Evolutionary conservation across 176 grass and related monocot species (phyloP), one percentile per base, ranked within the genome.

Genomic region (Triticum dicoccoides): DNA sequence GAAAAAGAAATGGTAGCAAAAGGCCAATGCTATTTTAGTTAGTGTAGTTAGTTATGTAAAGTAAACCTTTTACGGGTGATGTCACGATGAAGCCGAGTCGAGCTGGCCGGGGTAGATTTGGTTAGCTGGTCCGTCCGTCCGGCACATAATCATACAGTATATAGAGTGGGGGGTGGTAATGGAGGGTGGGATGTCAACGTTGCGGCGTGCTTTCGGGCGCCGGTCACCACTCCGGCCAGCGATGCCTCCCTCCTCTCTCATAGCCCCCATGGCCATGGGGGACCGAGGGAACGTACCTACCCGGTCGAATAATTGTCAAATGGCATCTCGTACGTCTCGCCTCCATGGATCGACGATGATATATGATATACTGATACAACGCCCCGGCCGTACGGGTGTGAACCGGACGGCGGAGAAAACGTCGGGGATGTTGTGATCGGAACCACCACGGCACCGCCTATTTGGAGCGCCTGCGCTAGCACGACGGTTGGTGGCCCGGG

Each of bases 131-230:
- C 85, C 61, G 77, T 8, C 65, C 13, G 66, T 39, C 38, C 38
- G 38, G 68, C 45, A 21, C 34, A 6, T 8, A 39, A 5, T 10
- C 9, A 44, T 15, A 34, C 33, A 2, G 17, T 56, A 9, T 20
- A 11, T 24, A 29, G 72, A 29, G 73, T 29, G 42, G 47, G 78
- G 61, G 11, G 0, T 33, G 75, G 18, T 80, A 69, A 85, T 64
- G 86, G 90, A 80, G 73, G 87, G 83, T 92, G 79, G 59, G 83
- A 69, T 89, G 90, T 92, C 90, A 86, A 92, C 84, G 87, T 89
- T 92, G 83, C 7, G 62, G 87, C 73, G 44, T 89, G 89, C 89
- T 91, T 88, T 88, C 61, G 45, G 85, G 89, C 80, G 78, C 52
- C 52, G 52, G 52, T 8, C 76, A 30, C 62, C 89, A 83, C 20